A percentile compares a stretch with the other conserved stretches of the same genome.
These are phyloP conservation scores for Parafenestella ontariensis DNA, from an alignment of 2,329 filamentous ascomycete species.

Conservation along the genomic window DNA sequence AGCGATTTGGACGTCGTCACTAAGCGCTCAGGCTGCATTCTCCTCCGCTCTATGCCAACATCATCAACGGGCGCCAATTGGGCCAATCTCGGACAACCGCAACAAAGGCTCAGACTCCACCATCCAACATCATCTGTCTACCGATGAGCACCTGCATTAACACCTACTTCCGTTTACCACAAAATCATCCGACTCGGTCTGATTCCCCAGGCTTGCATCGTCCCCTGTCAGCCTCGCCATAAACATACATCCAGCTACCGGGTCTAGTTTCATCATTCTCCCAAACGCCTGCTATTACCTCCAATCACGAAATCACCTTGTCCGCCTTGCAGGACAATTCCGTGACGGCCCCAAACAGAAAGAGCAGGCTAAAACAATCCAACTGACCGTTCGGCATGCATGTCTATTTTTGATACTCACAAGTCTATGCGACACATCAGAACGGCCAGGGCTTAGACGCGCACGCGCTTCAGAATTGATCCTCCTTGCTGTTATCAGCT, in stretches of 20 bases:
- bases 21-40: slow-evolving; percentile 44
- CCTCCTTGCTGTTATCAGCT: slow-evolving; percentile 37
- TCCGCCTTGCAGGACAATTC: slow-evolving; percentile 20
- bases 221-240: slow-evolving; percentile 40
- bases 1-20: slow-evolving; percentile 34
- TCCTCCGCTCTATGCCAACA: slow-evolving; percentile 28
- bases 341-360: slow-evolving; percentile 30
- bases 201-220: slow-evolving; percentile 25
- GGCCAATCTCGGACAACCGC: slow-evolving; percentile 37
- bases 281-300: slow-evolving; percentile 23
- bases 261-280: slow-evolving; percentile 38
- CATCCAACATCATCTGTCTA: slow-evolving; percentile 12
- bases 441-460: slow-evolving; percentile 32
- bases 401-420: slow-evolving; percentile 41
- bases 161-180: slow-evolving; percentile 22
- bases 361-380: slow-evolving; percentile 31
- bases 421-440: slow-evolving; percentile 23
- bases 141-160: slow-evolving; percentile 29
- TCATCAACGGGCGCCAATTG: slow-evolving; percentile 39
- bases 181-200: slow-evolving; percentile 24
- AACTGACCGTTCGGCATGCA: slow-evolving; percentile 31
- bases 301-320: slow-evolving; percentile 29
- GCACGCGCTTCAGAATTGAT: slow-evolving; percentile 33
- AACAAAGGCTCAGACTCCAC: slow-evolving; percentile 22
- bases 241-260: slow-evolving; percentile 28